Conservation (phyloP, 768 basidiomycete genomes). For the Kwoniella dejecticola region DNA sequence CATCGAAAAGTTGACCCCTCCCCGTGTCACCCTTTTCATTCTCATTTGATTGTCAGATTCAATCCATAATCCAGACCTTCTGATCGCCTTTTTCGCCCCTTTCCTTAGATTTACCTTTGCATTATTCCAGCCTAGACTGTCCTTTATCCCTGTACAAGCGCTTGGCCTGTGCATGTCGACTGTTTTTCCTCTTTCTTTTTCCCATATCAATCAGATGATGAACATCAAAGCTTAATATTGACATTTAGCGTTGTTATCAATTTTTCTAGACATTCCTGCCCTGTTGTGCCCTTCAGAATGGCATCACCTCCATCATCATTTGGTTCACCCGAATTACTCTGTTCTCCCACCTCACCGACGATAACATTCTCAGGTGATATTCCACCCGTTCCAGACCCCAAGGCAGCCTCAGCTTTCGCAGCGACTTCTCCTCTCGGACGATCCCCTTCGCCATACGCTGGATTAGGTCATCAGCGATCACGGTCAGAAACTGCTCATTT, state of each 20-base stretch:
- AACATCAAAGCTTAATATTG: conserved; percentile 1
- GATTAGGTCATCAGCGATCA: conserved; percentile 8
- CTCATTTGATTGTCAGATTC: too few species aligned
- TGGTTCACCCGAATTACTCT: conserved; percentile 14
- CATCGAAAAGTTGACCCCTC: neutral
- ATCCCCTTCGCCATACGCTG: conserved; percentile 1
- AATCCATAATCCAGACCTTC: neutral
- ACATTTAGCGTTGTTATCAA: too few species aligned
- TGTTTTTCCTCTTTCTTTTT: neutral
- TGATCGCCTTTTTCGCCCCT: neutral
- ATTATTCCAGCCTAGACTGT: neutral
- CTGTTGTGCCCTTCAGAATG: neutral
- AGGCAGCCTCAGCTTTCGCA: conserved; percentile 4
- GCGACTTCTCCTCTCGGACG: neutral
- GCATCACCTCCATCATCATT: conserved; percentile 8
- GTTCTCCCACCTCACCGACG: neutral
- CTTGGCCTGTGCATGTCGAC: neutral
- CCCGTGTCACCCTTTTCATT: neutral
- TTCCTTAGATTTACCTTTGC: neutral
- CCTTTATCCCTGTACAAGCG: neutral
- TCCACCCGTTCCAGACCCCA: conserved; percentile 13
- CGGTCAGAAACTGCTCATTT: conserved; percentile 13
- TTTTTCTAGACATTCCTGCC: too few species aligned
- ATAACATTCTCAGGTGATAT: conserved; percentile 6
- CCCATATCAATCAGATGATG: neutral